Evolutionary conservation across 306 rosid species (phyloP).

Genomic region (Fragaria iinumae): DNA sequence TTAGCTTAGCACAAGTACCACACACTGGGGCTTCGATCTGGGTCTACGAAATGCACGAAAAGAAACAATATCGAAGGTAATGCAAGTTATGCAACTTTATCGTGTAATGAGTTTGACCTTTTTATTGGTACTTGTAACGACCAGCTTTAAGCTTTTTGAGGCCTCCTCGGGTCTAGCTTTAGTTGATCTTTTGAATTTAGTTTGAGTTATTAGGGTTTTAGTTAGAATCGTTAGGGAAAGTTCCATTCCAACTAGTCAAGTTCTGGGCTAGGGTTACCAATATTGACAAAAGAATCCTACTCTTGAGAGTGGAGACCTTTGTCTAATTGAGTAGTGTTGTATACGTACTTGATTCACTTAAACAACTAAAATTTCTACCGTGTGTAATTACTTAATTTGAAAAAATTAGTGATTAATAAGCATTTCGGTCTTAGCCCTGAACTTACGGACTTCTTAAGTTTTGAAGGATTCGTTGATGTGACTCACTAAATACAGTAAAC

Average conservation of each 20-base stretch:
- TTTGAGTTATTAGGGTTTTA: constrained; percentile 6
- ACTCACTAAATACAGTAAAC: no score
- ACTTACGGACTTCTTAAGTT: no score
- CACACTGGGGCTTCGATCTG: not conserved
- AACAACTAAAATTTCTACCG: no score
- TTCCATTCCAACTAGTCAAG: not conserved
- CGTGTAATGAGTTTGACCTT: constrained; percentile 36
- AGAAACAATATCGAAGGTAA: constrained; percentile 18
- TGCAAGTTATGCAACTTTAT: constrained; percentile 18
- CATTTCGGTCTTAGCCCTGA: no score
- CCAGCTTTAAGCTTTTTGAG: constrained; percentile 60
- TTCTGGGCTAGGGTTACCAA: not conserved
- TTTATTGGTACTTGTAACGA: constrained; percentile 45
- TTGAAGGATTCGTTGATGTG: no score
- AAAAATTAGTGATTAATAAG: no score
- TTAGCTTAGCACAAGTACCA: not conserved
- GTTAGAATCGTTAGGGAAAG: not conserved
- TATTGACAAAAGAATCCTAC: no score
- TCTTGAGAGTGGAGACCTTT: no score
- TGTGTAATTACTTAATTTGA: no score
- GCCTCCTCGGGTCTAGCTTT: constrained; percentile 20
- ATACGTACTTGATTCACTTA: no score
- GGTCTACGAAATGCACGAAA: constrained; percentile 26
- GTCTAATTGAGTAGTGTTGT: no score
- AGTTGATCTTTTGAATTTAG: constrained; percentile 11